Evolutionary conservation across 306 rosid species (phyloP).

Genomic region (Quercus engelmannii): DNA sequence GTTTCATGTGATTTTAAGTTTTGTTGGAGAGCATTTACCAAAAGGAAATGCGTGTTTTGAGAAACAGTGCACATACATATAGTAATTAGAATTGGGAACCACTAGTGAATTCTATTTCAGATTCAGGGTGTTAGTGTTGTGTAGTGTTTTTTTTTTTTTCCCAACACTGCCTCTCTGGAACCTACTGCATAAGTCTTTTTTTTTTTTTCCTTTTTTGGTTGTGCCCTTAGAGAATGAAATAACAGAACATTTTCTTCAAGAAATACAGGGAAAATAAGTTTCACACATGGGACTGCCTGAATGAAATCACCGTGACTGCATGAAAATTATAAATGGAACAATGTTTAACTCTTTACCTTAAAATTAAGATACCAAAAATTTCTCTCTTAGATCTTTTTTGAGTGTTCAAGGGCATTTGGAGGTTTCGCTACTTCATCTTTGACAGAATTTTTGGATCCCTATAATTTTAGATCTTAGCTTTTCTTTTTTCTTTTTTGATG

Average conservation of each 20-base stretch:
- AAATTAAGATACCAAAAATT: neutral
- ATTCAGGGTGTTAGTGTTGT: neutral
- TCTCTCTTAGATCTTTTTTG: too few relatives aligned
- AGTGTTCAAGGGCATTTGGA: too few relatives aligned
- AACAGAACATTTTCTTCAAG: neutral
- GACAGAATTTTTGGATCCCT: too few relatives aligned
- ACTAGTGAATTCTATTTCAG: neutral
- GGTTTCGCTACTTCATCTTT: too few relatives aligned
- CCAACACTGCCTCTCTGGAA: neutral
- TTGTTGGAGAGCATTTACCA: neutral
- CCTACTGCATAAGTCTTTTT: neutral
- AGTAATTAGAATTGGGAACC: neutral
- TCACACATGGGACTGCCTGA: neutral
- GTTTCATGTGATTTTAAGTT: neutral
- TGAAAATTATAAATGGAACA: neutral
- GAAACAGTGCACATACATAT: too few relatives aligned
- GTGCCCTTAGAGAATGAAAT: neutral
- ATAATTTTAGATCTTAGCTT: too few relatives aligned
- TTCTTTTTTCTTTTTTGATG: too few relatives aligned
- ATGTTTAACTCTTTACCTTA: neutral
- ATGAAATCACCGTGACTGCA: neutral
- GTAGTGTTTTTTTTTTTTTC: neutral
- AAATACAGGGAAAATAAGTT: neutral
- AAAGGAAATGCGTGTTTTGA: too few relatives aligned
- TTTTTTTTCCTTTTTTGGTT: neutral